Base-by-base conservation (phyloP, 768 basidiomycete species). In the Trichaptum fuscoviolaceum region DNA sequence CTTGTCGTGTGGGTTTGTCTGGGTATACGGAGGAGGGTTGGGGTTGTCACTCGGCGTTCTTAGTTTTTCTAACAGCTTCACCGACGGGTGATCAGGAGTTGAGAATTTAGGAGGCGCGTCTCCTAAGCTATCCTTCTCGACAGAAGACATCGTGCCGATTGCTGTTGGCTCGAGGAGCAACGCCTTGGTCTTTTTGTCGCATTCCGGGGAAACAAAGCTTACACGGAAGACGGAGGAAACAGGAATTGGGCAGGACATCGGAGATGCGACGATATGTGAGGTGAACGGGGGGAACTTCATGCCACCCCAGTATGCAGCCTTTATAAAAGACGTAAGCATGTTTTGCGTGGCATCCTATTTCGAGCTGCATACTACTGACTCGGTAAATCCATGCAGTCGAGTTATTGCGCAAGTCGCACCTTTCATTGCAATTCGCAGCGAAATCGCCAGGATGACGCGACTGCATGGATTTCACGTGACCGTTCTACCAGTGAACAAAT, bases 1-100 rank as follows among this genome's bases (percentile, higher is more conserved):
- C 4, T 85, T 67, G 23, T 76, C 70, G 70, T 90, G 90, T 20
- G 87, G 88, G 69, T 88, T 80, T 24, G 78, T 76, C 30, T 73
- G 64, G n/a, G 62, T 35, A 61, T 61, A 61, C 63, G 67, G 61
- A 63, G 30, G 30, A 18, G 64, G 36, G 3, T 52, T 2, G 3
- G 20, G 25, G n/a, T n/a, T 64, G 5, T 20, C 57, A 1, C 12
- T 24, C 23, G 62, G 63, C 17, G 67, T 34, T 23, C 57, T 68
- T 35, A 62, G n/a, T 23, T 7, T 70, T 26, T 63, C 63, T 24
- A 34, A 24, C 2, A 57, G 57, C 57, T 42, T 58, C 57, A 20
- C 15, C n/a, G 64, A 65, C 8, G 64, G 64, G 64, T 65, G 64
- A 58, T 34, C 34, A 65, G 64, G 64, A 20, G 57, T 27, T 65